Conservation (phyloP, 2,329 filamentous ascomycete species). For the Colletotrichum sp. region DNA sequence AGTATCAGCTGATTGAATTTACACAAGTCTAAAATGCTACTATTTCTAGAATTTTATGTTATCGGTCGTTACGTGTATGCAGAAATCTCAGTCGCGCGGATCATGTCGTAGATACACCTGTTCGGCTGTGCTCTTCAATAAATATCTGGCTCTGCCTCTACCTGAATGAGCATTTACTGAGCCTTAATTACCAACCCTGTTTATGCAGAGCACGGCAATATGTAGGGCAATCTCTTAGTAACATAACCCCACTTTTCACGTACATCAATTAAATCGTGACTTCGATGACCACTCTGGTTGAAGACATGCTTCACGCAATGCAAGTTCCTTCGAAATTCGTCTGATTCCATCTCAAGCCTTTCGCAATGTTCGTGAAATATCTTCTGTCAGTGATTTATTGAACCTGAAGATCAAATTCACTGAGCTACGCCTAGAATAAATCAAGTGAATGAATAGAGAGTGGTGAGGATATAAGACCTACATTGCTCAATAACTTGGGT, state of each 20-base stretch:
- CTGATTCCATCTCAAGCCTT: background rate
- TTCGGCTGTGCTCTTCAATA: background rate
- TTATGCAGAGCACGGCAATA: background rate
- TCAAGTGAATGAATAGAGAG: background rate
- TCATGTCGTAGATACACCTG: background rate
- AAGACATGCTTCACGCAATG: background rate
- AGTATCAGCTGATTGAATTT: background rate
- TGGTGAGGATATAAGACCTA: background rate
- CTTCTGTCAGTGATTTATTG: background rate
- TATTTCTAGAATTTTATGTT: background rate
- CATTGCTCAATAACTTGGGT: fast-evolving
- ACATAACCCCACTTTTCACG: background rate
- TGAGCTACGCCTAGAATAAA: background rate
- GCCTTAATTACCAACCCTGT: fast-evolving
- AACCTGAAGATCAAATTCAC: background rate
- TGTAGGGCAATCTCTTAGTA: background rate
- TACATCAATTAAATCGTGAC: background rate
- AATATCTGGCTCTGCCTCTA: background rate
- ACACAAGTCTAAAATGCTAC: background rate
- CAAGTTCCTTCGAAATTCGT: fast-evolving
- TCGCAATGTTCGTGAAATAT: background rate
- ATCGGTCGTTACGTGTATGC: background rate
- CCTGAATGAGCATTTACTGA: background rate
- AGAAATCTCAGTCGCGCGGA: background rate
- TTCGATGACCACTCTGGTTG: background rate